Evolutionary conservation across 306 rosid genomes (phyloP).

Genomic region (Macrotyloma uniflorum): DNA sequence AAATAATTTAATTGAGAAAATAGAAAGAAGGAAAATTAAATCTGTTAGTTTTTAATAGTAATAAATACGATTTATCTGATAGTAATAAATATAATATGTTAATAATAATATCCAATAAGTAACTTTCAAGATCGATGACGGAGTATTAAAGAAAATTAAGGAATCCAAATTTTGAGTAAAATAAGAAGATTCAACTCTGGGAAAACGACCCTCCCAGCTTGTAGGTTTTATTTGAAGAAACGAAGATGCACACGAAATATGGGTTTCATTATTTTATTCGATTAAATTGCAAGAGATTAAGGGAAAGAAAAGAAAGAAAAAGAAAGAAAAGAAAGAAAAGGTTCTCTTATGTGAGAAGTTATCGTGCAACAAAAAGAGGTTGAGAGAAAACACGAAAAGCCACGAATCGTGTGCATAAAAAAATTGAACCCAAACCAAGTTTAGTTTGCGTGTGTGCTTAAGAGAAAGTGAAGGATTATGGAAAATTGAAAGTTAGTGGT

Average conservation of each 20-base stretch:
- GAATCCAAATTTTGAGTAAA: conserved; percentile 26
- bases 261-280: conserved; percentile 16
- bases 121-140: conserved; percentile 49
- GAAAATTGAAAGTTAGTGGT: not conserved
- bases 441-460: not conserved
- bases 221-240: not conserved
- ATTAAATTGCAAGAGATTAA: no score
- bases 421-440: not conserved
- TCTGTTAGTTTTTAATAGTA: not conserved
- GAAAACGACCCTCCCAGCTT: conserved; percentile 41
- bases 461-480: not conserved
- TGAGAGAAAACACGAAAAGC: conserved; percentile 48
- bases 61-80: not conserved
- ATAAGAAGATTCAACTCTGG: conserved; percentile 40
- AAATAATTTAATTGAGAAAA: not conserved
- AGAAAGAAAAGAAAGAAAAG: not conserved
- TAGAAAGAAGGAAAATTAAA: not conserved
- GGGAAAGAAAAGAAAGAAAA: not conserved
- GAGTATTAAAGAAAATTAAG: conserved; percentile 41
- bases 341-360: conserved; percentile 29
- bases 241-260: conserved; percentile 37
- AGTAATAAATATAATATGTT: not conserved
- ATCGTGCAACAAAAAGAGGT: not conserved
- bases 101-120: conserved; percentile 14
- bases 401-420: conserved; percentile 23